Evolutionary conservation across 2,329 filamentous ascomycete genomes (phyloP).

Genomic region (Aspergillus nomiae): DNA sequence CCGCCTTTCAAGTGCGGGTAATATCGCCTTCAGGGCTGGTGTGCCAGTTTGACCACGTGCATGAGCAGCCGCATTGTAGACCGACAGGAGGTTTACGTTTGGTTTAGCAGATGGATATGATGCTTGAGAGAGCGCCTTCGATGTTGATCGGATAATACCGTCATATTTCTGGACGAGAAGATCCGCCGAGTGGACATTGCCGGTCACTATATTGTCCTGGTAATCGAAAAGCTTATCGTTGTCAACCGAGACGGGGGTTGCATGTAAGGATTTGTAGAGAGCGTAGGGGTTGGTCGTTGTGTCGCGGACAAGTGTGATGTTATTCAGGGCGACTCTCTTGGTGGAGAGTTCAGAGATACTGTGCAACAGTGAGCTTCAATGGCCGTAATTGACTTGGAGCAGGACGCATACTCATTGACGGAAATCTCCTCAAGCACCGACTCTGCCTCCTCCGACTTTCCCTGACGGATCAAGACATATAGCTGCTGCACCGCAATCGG

Average conservation of each 20-base stretch:
- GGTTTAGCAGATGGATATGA: slow-evolving; percentile 53
- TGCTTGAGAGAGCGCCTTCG: slow-evolving; percentile 51
- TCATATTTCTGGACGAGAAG: slow-evolving; percentile 63
- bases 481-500: slow-evolving; percentile 64
- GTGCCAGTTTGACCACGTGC: slow-evolving; percentile 62
- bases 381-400: not conserved
- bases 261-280: slow-evolving; percentile 58
- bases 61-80: slow-evolving; percentile 74
- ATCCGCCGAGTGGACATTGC: slow-evolving; percentile 59
- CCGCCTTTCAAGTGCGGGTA: slow-evolving; percentile 70
- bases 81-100: slow-evolving; percentile 58
- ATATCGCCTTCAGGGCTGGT: slow-evolving; percentile 68
- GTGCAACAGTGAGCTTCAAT: slow-evolving; percentile 13
- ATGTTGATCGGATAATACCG: slow-evolving; percentile 60
- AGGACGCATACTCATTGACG: slow-evolving; percentile 48
- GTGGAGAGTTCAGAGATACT: slow-evolving; percentile 62
- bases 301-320: slow-evolving; percentile 53
- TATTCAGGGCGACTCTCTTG: slow-evolving; percentile 62
- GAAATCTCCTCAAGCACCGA: slow-evolving; percentile 54
- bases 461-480: slow-evolving; percentile 59
- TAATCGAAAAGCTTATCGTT: slow-evolving; percentile 62
- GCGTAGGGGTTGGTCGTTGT: slow-evolving; percentile 58
- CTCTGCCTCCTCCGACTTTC: slow-evolving; percentile 59
- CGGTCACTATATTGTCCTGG: slow-evolving; percentile 56
- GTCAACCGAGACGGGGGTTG: slow-evolving; percentile 47